These are phyloP conservation scores for Stephania yunnanensis DNA, from an alignment of 164 flowering plant species.

Conservation along the genomic window DNA sequence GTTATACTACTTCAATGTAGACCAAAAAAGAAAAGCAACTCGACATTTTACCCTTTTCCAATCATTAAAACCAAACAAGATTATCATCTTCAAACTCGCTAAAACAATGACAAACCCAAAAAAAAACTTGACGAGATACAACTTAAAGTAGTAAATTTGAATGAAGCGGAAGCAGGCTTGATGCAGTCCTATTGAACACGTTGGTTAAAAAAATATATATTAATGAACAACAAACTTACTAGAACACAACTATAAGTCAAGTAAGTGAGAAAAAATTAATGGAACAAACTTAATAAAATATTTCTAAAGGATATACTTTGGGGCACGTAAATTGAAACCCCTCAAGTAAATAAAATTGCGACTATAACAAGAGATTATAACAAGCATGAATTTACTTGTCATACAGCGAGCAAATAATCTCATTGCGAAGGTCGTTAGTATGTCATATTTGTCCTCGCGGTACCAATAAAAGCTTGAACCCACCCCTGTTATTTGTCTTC, in stretches of 20 bases:
- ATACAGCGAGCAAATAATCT: slow-evolving; percentile 11
- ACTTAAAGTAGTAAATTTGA: no score
- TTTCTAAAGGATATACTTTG: neutral
- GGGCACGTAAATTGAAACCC: slow-evolving; percentile 6
- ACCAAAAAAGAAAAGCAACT: neutral
- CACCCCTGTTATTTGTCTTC: neutral
- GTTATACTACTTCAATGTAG: no score
- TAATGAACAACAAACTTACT: no score
- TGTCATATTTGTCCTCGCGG: slow-evolving; percentile 24
- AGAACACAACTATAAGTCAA: no score
- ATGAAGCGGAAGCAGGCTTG: no score
- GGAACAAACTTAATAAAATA: slow-evolving; percentile 5
- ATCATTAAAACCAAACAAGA: no score
- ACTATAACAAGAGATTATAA: slow-evolving; percentile 1
- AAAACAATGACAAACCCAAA: no score
- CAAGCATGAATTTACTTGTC: neutral
- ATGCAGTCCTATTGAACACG: no score
- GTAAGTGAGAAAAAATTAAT: no score
- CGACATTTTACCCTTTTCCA: neutral
- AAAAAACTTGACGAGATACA: no score
- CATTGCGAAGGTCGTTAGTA: slow-evolving; percentile 18
- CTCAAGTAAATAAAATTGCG: slow-evolving; percentile 5
- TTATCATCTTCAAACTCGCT: no score
- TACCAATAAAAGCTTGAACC: slow-evolving; percentile 12
- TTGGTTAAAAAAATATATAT: neutral